Evolutionary conservation across 2,329 filamentous ascomycete genomes (phyloP), one percentile per base, ranked within the genome.

Genomic region (Penicillium nordicum): DNA sequence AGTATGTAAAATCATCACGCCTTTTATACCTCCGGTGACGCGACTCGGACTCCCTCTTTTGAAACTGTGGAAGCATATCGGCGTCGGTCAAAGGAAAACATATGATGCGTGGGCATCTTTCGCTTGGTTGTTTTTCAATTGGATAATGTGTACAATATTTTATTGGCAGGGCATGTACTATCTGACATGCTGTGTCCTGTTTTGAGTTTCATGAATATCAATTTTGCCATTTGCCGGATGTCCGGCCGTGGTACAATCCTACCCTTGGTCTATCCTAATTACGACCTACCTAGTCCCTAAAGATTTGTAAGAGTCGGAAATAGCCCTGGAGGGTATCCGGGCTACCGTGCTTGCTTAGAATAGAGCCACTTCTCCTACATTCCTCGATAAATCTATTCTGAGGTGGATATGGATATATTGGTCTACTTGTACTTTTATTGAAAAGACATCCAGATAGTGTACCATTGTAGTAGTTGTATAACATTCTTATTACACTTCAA

Each of bases 131-230:
- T 54, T 53, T 50, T 58, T 52, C 50, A 41, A 50, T 50, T 50
- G 42, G 43, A 57, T 60, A 51, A 53, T 61, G 55, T 66, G 64
- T 66, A 66, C 57, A 64, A 64, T 66, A 66, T 58, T 60, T 47
- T 61, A 41, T 57, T 55, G 47, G 36, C 48, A 50, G 36, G 34
- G 50, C 55, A 53, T 53, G 52, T 50, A 53, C n/a, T 30, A 46
- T 50, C 34, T 10, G 38, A 23, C 51, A 59, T 58, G 59, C 36
- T 51, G 18, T 34, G 42, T 40, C 44, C 36, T 25, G 40, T 47
- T 63, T 56, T 36, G 46, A 38, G 30, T 8, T 43, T 65, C 57
- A 65, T 61, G 63, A 64, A 65, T 65, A 64, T 57, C 55, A 64
- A 47, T 50, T 50, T 60, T 66, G 53, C 56, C 57, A 42, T 61